Percentiles rank a stretch among this genome's conserved stretches.
Evolutionary conservation across 805 yeast species (phyloP).

Genomic region (Starmerella cellae): DNA sequence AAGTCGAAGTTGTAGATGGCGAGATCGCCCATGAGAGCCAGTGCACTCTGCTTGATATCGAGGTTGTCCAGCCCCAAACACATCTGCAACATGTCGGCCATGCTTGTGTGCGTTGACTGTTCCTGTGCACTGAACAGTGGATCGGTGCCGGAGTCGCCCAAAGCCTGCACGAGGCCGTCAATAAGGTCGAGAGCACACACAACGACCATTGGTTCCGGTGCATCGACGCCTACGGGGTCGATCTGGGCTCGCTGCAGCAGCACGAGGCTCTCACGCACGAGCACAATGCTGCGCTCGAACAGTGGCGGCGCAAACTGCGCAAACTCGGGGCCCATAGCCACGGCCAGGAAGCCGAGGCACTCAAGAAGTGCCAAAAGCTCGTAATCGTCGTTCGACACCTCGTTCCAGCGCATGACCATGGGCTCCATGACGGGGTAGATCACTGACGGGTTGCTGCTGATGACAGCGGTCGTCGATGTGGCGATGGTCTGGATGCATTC

Average conservation of each 20-base stretch:
- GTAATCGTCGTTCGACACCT: constrained; percentile 58
- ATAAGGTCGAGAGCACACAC: constrained; percentile 80
- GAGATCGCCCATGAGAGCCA: constrained; percentile 82
- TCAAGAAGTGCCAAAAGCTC: constrained; percentile 87
- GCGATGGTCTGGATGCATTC: constrained; percentile 86
- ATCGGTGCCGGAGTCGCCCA: constrained; percentile 25
- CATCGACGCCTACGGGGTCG: constrained; percentile 40
- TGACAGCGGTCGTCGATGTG: constrained; percentile 52
- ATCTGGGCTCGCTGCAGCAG: constrained; percentile 48
- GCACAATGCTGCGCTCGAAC: constrained; percentile 61
- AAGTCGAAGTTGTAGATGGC: constrained; percentile 44
- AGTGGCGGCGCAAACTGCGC: constrained; percentile 83
- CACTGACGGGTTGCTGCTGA: constrained; percentile 39
- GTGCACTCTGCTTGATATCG: constrained; percentile 89
- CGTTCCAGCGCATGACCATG: constrained; percentile 67
- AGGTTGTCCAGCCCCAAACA: constrained; percentile 46
- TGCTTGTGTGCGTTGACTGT: constrained; percentile 34
- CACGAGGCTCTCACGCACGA: constrained; percentile 55
- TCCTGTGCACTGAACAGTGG: constrained; percentile 17
- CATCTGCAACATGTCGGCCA: constrained; percentile 39
- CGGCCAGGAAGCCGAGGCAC: constrained; percentile 84
- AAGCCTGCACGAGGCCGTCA: constrained; percentile 87
- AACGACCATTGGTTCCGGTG: constrained; percentile 82
- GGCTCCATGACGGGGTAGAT: constrained; percentile 64
- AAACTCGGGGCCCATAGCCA: constrained; percentile 68